Evolutionary conservation across 2,329 filamentous ascomycete species (phyloP).

Genomic region (Arthrinium phaeospermum): DNA sequence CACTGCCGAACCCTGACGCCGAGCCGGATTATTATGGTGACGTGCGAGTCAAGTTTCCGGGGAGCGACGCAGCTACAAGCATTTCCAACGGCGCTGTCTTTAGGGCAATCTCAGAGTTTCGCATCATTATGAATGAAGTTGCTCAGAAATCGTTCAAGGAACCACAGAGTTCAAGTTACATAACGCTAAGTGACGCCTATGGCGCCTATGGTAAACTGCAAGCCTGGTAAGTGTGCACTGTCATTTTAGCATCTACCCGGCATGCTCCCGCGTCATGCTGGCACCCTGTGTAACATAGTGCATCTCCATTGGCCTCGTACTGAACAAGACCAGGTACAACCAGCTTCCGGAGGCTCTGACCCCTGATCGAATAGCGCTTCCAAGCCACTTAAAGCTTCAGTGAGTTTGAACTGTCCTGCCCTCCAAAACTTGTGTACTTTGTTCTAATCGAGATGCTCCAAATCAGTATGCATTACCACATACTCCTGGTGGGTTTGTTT

Average conservation of each 20-base stretch:
- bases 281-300: not conserved
- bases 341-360: constrained; percentile 32
- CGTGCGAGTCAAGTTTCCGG: constrained; percentile 43
- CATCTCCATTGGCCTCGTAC: not conserved
- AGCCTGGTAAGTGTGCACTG: constrained; percentile 35
- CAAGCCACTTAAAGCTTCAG: constrained; percentile 44
- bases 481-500: constrained; percentile 42
- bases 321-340: constrained; percentile 10
- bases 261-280: not conserved
- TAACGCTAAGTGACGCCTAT: constrained; percentile 31
- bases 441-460: not conserved
- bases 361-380: constrained; percentile 39
- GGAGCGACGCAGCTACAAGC: constrained; percentile 29
- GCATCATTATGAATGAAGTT: constrained; percentile 43
- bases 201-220: constrained; percentile 29
- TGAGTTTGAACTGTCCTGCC: constrained; percentile 30
- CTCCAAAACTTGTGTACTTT: not conserved
- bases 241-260: not conserved
- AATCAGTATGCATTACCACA: constrained; percentile 43
- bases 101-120: constrained; percentile 35
- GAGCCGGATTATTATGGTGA: constrained; percentile 42
- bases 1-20: constrained; percentile 36
- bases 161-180: constrained; percentile 21
- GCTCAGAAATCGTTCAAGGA: constrained; percentile 25
- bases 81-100: constrained; percentile 38